These are phyloP conservation scores for Leptomonas pyrrhocoris DNA, from an alignment of 208 protist genomes.

Conservation along the genomic window DNA sequence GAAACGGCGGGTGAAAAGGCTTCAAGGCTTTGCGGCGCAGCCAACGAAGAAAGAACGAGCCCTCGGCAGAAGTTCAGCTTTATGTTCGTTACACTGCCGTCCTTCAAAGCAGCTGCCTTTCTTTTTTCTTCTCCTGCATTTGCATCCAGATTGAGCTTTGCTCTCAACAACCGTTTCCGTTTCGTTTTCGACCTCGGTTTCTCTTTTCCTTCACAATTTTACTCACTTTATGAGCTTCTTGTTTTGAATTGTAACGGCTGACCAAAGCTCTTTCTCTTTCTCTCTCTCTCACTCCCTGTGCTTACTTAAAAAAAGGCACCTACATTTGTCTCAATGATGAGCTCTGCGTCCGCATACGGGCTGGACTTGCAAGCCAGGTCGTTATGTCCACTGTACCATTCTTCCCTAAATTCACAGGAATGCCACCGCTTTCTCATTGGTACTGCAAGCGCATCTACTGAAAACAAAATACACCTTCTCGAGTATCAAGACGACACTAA, in stretches of 20 bases:
- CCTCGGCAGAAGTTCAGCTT: no score
- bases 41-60: no score
- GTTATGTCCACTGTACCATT: constrained; percentile 65
- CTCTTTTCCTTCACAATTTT: no score
- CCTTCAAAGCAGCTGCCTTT: neutral
- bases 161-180: no score
- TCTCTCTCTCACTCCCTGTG: neutral
- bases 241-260: neutral
- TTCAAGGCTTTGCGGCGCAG: no score
- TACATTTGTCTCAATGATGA: constrained; percentile 21
- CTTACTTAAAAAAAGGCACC: neutral
- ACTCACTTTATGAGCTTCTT: no score
- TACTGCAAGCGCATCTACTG: constrained; percentile 43
- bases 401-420: constrained; percentile 37
- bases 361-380: constrained; percentile 59
- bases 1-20: no score
- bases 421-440: constrained; percentile 76
- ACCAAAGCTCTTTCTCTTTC: neutral
- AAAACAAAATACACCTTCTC: constrained; percentile 81
- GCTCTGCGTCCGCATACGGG: constrained; percentile 56
- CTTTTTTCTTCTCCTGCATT: neutral
- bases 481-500: constrained; percentile 75
- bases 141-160: no score
- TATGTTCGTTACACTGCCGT: neutral
- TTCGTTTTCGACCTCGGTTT: no score